Evolutionary conservation across 768 basidiomycete genomes (phyloP), one percentile per base, ranked within the genome.

Genomic region (Collybia mongolica): DNA sequence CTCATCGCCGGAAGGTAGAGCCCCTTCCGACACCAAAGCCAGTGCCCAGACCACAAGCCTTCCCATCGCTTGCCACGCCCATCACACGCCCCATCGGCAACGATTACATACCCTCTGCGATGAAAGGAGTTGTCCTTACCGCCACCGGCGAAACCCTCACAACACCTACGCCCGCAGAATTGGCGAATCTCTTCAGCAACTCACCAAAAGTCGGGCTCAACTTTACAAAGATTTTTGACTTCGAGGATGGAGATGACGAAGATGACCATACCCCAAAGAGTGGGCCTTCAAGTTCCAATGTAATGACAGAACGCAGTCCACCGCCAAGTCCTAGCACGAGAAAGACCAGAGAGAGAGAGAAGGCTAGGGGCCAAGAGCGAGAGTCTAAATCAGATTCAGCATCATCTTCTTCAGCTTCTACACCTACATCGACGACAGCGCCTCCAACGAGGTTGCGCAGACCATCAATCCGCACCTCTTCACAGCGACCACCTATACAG

Each of bases 91-190:
- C 68, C 5, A 57, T 64, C 9, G 62, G 61, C 46, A 54, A 62
- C 23, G 72, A 73, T 9, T 63, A 56, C 19, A 62, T 72, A 26
- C 73, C 72, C 2, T 82, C 80, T 3, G 84, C 84, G 1, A 86
- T 86, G 84, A 85, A 85, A 61, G 84, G 91, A 2, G 87, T 93
- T 35, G 75, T 93, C 24, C 73, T 92, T 32, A 91, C 91, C 0
- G 72, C 84, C 6, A 91, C 91, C 0, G 90, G 91, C 6, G 83
- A 91, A 61, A 71, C 76, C 1, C 71, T 93, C 6, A 74, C 80
- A 2, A 93, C 90, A 11, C 90, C 90, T 1, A 73, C 79, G 1
- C 86, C 86, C 0, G 70, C 75, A 0, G 86, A 87, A 59, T 72
- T 91, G 0, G 77, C 77, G 2, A 82, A 79, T 29, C 72, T 90